phyloP scores from a whole-genome alignment of 768 basidiomycete genomes.

The Lactifluus piperatus region DNA sequence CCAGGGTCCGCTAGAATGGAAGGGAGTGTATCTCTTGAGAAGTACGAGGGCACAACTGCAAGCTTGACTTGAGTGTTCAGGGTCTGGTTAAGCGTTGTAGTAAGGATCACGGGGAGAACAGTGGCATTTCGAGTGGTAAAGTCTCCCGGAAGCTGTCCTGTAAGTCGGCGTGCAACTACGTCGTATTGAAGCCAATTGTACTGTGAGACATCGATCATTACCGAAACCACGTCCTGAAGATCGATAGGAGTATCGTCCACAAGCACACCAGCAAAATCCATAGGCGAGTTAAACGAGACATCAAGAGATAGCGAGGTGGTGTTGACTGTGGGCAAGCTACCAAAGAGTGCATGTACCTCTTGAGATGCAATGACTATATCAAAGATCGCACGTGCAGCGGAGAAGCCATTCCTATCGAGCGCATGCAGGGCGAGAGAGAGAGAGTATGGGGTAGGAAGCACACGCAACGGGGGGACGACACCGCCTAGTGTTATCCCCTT shows the following conservation, averaged over 20 bases:
- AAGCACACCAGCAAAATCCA: slow-evolving; percentile 54
- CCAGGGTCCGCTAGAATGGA: slow-evolving; percentile 47
- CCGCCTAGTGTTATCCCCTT: slow-evolving; percentile 69
- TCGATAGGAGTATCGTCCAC: slow-evolving; percentile 55
- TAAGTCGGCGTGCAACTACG: slow-evolving; percentile 42
- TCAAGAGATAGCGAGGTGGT: slow-evolving; percentile 53
- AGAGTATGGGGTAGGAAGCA: slow-evolving; percentile 31
- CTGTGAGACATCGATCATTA: slow-evolving; percentile 51
- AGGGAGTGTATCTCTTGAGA: slow-evolving; percentile 48
- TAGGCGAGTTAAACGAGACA: slow-evolving; percentile 41
- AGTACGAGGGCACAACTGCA: slow-evolving; percentile 64
- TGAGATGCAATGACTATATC: slow-evolving; percentile 58
- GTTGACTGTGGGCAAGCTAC: slow-evolving; percentile 57
- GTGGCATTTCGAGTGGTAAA: slow-evolving; percentile 28
- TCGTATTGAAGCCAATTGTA: slow-evolving; percentile 60
- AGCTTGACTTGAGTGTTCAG: slow-evolving; percentile 56
- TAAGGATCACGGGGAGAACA: slow-evolving; percentile 52
- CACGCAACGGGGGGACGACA: slow-evolving; percentile 47
- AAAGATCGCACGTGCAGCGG: slow-evolving; percentile 51
- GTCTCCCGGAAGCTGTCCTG: slow-evolving; percentile 51
- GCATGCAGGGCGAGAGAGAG: slow-evolving; percentile 53
- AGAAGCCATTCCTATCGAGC: slow-evolving; percentile 67
- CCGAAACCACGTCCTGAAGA: slow-evolving; percentile 43
- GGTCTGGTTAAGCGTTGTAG: slow-evolving; percentile 58
- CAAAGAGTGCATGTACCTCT: slow-evolving; percentile 45